phyloP scores from a whole-genome alignment of 768 basidiomycete genomes.

The Kwoniella sp. region DNA sequence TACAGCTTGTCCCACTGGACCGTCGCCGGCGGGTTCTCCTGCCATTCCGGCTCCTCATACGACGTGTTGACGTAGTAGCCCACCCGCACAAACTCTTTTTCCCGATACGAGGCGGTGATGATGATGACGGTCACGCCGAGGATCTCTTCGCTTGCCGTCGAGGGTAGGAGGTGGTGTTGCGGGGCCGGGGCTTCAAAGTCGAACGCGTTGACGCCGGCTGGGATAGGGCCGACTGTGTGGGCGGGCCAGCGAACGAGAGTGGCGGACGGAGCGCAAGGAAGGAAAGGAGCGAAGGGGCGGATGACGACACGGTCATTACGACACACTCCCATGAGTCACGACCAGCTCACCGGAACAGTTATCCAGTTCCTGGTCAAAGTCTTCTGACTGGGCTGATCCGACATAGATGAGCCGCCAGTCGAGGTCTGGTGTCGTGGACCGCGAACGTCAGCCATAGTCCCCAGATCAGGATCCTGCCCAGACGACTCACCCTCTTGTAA shows the following conservation, averaged over 20 bases:
- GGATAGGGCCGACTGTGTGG: slow-evolving; percentile 77
- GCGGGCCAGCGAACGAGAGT: neutral
- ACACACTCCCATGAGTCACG: neutral
- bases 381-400: slow-evolving; percentile 83
- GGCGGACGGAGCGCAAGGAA: neutral
- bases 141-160: slow-evolving; percentile 64
- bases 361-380: slow-evolving; percentile 94
- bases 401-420: slow-evolving; percentile 99
- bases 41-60: slow-evolving; percentile 92
- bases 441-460: neutral
- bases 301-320: neutral
- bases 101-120: slow-evolving; percentile 89
- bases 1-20: slow-evolving; percentile 75
- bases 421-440: slow-evolving; percentile 60
- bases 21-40: slow-evolving; percentile 61
- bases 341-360: slow-evolving; percentile 64
- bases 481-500: slow-evolving; percentile 70
- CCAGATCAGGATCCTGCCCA: no score
- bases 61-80: slow-evolving; percentile 99
- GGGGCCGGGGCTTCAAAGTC: slow-evolving; percentile 89
- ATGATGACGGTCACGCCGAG: slow-evolving; percentile 96
- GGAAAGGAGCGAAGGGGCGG: neutral
- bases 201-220: slow-evolving; percentile 93
- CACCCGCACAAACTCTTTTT: slow-evolving; percentile 98
- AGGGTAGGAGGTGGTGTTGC: slow-evolving; percentile 74